Base-by-base conservation (phyloP, 208 protist species). In the Trypanosomatidae sp. region DNA sequence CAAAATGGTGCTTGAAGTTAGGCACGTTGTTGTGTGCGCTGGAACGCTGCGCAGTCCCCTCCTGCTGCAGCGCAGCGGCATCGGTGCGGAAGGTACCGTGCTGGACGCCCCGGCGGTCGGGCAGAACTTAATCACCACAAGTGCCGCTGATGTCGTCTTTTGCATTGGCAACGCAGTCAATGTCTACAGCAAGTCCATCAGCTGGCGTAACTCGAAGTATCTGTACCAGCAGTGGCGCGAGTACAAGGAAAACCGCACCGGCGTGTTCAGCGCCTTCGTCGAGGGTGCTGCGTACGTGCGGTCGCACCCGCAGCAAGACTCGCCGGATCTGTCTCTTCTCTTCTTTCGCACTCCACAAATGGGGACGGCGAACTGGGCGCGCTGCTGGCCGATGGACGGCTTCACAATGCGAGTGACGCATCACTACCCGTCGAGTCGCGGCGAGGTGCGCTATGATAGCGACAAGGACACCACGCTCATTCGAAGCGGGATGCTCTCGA, bases 291-390 rank as follows among this genome's bases (percentile, higher is more conserved):
- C 87, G 25, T 87, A 89, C 67, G 84, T 95, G 56, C 86, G 83
- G 28, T 91, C 82, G 43, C 69, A 66, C 6, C 80, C 77, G 15
- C 67, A 69, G 19, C 64, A 47, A 17, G 77, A 47, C 3, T 28
- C 66, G 47, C 53, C 88, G 10, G 85, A 95, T 64, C 59, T 95
- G 13, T 91, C 85, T 0, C 36, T 95, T 17, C 76, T 74, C 2
- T 84, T 95, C 66, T 91, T 86, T 62, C 80, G 88, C 65, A 90
- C 84, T 6, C 83, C 86, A 22, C 86, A 90, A 58, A 73, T 92
- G 65, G 80, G 77, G 56, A 67, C 62, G 74, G 75, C 70, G 28
- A 66, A 68, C 55, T 81, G 71, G 72, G 36, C 49, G 62, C 79
- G 68, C 28, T 72, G 71, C 30, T 75, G 80, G 49, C 69, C 75